Evolutionary conservation across 2,329 filamentous ascomycete genomes (phyloP), one percentile per base, ranked within the genome.

Genomic region (Colletotrichum gloeosporioides): DNA sequence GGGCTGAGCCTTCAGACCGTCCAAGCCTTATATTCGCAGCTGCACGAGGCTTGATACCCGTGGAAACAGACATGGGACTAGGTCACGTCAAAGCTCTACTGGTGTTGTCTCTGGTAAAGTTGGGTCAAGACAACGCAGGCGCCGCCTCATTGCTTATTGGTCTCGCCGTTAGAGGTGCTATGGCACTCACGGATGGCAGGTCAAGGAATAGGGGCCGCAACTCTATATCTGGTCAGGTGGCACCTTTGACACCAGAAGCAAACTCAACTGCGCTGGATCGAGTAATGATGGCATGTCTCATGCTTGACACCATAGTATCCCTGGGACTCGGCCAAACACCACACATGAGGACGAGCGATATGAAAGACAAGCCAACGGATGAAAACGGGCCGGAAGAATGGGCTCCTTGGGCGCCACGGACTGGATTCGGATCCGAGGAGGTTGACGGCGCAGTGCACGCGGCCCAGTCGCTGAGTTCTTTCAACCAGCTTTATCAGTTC

Each of bases 331-430:
- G 87, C n/a, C 86, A 86, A 39, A 83, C 86, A 12, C 86, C 90
- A 3, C 89, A 90, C 80, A 85, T 93, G 71, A 81, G 83, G 12
- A 85, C 86, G 16, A 88, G 91, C 68, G 81, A 91, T 31, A 82
- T 86, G n/a, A 82, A 83, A 49, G 81, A 82, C 67, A 75, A 88
- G 34, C 88, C 88, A 4, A 85, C 94, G 4, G 87, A 91, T 31
- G 92, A 94, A 82, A 92, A 94, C 79, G 92, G 92, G 2, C 84
- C 93, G 25, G 94, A 95, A 80, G 93, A 95, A 84, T 95, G 93
- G 93, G 92, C 94, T 78, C 91, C 92, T 2, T 95, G 94, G 94
- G 87, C 88, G 22, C 90, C 92, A 31, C 87, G 87, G 75, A 79
- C 81, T 6, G 85, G 83, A 4, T 86, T 87, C 65, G 84, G 85